phyloP scores from a whole-genome alignment of 495 filamentous ascomycete genomes.

The Wilcoxina mikolae region DNA sequence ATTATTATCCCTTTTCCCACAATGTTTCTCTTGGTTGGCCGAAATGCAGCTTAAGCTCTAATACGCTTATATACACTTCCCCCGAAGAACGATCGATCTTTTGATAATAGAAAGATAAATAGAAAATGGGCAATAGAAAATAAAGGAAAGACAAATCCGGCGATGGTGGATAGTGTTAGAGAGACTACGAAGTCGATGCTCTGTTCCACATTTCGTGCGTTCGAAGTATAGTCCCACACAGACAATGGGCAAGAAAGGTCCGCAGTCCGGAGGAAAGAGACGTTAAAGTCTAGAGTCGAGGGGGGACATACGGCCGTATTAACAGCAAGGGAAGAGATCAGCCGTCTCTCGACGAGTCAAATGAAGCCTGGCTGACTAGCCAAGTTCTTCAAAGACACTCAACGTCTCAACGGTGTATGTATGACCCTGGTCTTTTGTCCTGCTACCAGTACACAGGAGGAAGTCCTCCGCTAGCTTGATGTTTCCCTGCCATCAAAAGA shows the following conservation, averaged over 20 bases:
- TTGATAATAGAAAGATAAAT: background rate
- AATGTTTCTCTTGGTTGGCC: background rate
- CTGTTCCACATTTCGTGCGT: constrained; percentile 7
- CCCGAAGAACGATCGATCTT: background rate
- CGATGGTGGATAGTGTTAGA: background rate
- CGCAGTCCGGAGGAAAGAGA: background rate
- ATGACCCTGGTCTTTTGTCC: background rate
- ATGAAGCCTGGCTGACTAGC: background rate
- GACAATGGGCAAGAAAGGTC: background rate
- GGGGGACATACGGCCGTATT: constrained; percentile 4
- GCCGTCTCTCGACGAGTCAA: background rate
- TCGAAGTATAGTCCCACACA: background rate
- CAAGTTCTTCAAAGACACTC: background rate
- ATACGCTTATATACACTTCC: background rate
- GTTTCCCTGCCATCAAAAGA: constrained; percentile 1
- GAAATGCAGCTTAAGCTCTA: background rate
- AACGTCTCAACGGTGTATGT: background rate
- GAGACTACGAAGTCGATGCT: background rate
- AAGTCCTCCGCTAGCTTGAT: background rate
- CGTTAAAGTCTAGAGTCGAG: constrained; percentile 4
- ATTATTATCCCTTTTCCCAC: background rate
- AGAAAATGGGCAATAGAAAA: background rate
- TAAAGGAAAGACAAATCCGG: background rate
- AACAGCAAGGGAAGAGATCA: constrained; percentile 1
- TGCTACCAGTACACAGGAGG: background rate